Percentiles rank a stretch among this genome's conserved stretches.
phyloP scores from a whole-genome alignment of 345 rosid genomes.

The Citrus medica region DNA sequence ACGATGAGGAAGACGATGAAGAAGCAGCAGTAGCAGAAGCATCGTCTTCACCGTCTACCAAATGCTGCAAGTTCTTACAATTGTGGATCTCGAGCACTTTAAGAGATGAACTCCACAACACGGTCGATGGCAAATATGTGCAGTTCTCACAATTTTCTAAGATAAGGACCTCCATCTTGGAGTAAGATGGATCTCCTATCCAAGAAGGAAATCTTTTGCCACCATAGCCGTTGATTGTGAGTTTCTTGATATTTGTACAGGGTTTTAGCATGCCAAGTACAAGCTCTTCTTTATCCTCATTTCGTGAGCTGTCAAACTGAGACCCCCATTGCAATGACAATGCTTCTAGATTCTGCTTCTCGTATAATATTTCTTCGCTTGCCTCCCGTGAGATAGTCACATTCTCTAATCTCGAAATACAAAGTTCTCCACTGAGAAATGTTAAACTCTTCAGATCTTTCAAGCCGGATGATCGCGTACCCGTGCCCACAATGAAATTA shows the following conservation, averaged over 20 bases:
- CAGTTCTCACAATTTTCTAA: background rate
- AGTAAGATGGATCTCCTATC: background rate
- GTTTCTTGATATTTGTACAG: background rate
- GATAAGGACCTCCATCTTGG: background rate
- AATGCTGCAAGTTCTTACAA: background rate
- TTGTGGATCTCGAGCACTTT: background rate
- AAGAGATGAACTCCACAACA: background rate
- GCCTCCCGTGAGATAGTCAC: background rate
- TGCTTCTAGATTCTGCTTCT: background rate
- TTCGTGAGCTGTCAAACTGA: background rate
- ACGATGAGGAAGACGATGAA: background rate
- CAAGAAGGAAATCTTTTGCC: background rate
- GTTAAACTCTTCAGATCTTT: background rate
- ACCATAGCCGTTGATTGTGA: background rate
- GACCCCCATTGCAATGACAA: background rate
- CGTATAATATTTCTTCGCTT: background rate
- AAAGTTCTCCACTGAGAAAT: background rate
- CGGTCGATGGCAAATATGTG: background rate
- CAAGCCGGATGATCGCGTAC: background rate
- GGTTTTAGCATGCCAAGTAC: background rate
- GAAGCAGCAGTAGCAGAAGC: background rate
- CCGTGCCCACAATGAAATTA: background rate
- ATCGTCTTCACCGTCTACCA: background rate
- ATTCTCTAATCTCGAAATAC: background rate
- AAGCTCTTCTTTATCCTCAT: background rate